Percentiles rank a stretch among this genome's conserved stretches.
Conservation (phyloP, 2,329 filamentous ascomycete genomes). For the Botrytis squamosa region DNA sequence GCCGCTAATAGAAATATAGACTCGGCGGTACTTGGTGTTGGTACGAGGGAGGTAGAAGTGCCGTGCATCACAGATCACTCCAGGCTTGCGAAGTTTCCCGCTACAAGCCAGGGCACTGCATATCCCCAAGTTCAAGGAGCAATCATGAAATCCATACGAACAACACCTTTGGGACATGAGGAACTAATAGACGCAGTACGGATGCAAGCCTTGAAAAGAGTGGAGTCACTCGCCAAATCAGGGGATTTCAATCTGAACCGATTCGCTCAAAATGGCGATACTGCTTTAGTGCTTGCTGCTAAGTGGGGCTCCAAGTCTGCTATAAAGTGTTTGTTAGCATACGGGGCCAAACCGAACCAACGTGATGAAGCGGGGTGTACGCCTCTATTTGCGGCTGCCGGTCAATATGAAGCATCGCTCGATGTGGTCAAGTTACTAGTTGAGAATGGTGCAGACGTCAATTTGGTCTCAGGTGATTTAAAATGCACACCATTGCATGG, state of each 20-base stretch:
- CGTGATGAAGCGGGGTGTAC: conserved; percentile 14
- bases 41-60: conserved; percentile 21
- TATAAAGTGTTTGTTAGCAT: conserved; percentile 18
- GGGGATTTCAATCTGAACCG: conserved; percentile 17
- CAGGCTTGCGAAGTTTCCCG: conserved; percentile 17
- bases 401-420: conserved; percentile 7
- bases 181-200: conserved; percentile 19
- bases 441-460: conserved; percentile 14
- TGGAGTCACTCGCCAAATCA: conserved; percentile 16
- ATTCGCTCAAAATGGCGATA: conserved; percentile 14
- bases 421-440: conserved; percentile 17
- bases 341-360: conserved; percentile 18
- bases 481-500: conserved; percentile 19
- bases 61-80: conserved; percentile 20
- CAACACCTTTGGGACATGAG: conserved; percentile 4
- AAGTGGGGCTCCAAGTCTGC: background rate
- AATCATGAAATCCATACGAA: conserved; percentile 19
- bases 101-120: conserved; percentile 17
- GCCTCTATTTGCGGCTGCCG: conserved; percentile 16
- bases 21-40: conserved; percentile 15
- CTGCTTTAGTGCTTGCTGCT: conserved; percentile 18
- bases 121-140: conserved; percentile 19
- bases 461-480: conserved; percentile 6
- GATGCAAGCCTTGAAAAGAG: background rate
- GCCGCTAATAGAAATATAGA: background rate